Evolutionary conservation across 2,329 filamentous ascomycete species (phyloP), one percentile per base, ranked within the genome.

Genomic region (Ophiostoma pallidulum): DNA sequence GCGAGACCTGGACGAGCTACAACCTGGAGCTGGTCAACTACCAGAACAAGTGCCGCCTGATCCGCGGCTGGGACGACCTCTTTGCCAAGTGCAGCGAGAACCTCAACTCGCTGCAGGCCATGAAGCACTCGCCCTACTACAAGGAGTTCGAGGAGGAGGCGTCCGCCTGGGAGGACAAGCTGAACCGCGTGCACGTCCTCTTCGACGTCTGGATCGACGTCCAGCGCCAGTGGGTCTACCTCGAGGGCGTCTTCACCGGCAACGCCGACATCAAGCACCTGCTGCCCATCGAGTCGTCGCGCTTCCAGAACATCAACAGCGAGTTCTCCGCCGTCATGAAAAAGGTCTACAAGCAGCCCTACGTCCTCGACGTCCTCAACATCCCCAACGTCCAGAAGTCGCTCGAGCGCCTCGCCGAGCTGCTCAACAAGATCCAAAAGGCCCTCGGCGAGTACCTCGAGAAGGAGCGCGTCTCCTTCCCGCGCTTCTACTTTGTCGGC

Each of bases 131-230:
- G 5, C 92, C 92, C 0, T 98, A 98, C 66, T 98, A 95, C 74
- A 97, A 96, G 65, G 91, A 97, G 59, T 99, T 99, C 53, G 92
- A 98, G 63, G 92, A 98, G 59, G 92, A 98, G 58, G 94, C 94
- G 7, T 85, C 89, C 1, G 79, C 85, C 1, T 98, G 92, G 92
- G 94, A 98, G 66, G 94, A 98, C 67, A 95, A 94, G 64, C 76
- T 99, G 22, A 99, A 97, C 64, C 82, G 92, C 39, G 89, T 98
- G 3, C 92, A 98, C 62, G 88, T 98, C 14, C 76, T 98, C 9
- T 98, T 99, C 60, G 92, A 99, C 64, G 90, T 98, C 14, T 99
- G 94, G 94, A 98, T 98, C 58, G 94, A 98, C 66, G 94, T 99
- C n/a, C 92, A 99, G 65, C 84, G 94, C 52, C 92, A 98, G 68